Percentiles rank a stretch among this genome's conserved stretches.
Conservation (phyloP, 495 filamentous ascomycete species). For the Trichoderma parareesei region DNA sequence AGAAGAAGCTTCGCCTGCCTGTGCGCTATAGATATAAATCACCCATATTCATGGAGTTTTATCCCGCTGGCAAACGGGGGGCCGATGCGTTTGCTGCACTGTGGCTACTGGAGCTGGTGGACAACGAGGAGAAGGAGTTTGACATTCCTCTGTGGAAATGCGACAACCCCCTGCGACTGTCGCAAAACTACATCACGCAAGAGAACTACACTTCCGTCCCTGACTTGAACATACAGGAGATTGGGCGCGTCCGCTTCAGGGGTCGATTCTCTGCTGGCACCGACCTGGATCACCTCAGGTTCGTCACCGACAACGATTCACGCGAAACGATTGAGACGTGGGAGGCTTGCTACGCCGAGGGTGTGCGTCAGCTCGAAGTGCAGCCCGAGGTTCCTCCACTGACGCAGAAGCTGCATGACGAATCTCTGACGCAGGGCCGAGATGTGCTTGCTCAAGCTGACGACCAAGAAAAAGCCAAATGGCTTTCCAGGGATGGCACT, state of each 20-base stretch:
- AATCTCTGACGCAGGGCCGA: conserved; percentile 65
- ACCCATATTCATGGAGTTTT: conserved; percentile 83
- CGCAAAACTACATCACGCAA: conserved; percentile 85
- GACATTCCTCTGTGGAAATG: conserved; percentile 85
- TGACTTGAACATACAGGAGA: conserved; percentile 58
- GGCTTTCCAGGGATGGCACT: conserved; percentile 70
- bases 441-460: conserved; percentile 67
- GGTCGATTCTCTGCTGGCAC: conserved; percentile 82
- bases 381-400: conserved; percentile 55
- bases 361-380: conserved; percentile 63
- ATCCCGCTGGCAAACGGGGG: conserved; percentile 55
- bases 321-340: conserved; percentile 91
- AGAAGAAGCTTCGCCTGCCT: conserved; percentile 58
- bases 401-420: conserved; percentile 66
- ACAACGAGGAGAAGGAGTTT: conserved; percentile 65
- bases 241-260: conserved; percentile 73
- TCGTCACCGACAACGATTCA: conserved; percentile 78
- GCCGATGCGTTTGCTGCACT: conserved; percentile 67
- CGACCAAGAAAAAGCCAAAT: conserved; percentile 62
- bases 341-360: conserved; percentile 83
- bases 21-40: conserved; percentile 85
- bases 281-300: conserved; percentile 75
- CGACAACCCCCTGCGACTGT: conserved; percentile 59
- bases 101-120: conserved; percentile 79
- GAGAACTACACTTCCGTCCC: conserved; percentile 56